Percentiles rank a stretch among this genome's conserved stretches.
phyloP scores from a whole-genome alignment of 73 alveolate genomes.

The Tetrahymena borealis region DNA sequence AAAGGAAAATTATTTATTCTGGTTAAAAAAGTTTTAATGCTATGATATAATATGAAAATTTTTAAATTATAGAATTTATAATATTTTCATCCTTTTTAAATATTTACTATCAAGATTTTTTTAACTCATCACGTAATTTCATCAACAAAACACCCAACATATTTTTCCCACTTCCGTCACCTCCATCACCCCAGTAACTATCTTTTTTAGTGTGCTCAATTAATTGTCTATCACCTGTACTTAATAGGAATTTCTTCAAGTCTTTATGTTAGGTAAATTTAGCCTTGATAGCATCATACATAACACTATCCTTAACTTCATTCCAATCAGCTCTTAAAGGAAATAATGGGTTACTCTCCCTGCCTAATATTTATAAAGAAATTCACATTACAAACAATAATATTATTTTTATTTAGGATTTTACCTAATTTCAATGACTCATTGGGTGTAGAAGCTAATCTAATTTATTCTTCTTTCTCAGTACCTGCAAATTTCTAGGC shows the following conservation, averaged over 20 bases:
- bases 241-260: background rate
- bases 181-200: conserved; percentile 48
- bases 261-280: conserved; percentile 17
- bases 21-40: too few relatives aligned
- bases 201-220: conserved; percentile 39
- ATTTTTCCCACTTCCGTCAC: conserved; percentile 42
- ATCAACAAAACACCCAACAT: conserved; percentile 17
- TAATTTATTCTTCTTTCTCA: background rate
- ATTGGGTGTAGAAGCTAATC: conserved; percentile 1
- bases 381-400: background rate
- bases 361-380: background rate
- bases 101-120: background rate
- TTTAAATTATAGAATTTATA: background rate
- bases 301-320: conserved; percentile 12
- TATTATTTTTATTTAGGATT: background rate
- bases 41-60: too few relatives aligned
- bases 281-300: conserved; percentile 30
- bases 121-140: conserved; percentile 14
- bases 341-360: background rate
- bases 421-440: conserved; percentile 7
- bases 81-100: background rate
- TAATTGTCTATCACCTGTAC: conserved; percentile 14
- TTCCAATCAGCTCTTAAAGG: conserved; percentile 6
- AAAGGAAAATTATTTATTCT: too few relatives aligned
- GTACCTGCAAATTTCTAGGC: conserved; percentile 30